Conservation (phyloP, 2,329 filamentous ascomycete genomes). For the Penicillium frequentans region DNA sequence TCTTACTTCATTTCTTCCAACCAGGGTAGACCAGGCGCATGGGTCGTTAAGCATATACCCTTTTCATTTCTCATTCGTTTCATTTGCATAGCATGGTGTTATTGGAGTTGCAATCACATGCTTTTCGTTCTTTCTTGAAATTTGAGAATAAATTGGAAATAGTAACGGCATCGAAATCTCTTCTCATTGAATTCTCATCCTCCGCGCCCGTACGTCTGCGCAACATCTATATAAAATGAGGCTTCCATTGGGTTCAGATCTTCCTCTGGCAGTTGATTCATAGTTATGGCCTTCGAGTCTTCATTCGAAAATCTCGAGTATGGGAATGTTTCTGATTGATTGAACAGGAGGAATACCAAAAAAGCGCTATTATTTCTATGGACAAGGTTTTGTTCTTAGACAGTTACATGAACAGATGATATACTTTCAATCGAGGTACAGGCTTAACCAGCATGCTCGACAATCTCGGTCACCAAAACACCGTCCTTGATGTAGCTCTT, state of each 20-base stretch:
- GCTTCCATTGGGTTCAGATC: background rate
- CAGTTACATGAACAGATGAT: background rate
- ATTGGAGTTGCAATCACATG: background rate
- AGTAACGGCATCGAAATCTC: background rate
- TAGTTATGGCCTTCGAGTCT: background rate
- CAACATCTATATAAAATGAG: background rate
- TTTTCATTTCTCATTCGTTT: background rate
- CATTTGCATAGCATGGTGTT: background rate
- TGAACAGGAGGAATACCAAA: background rate
- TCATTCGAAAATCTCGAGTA: background rate
- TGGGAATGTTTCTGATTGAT: background rate
- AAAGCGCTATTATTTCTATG: constrained; percentile 4
- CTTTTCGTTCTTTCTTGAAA: background rate
- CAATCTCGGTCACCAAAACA: constrained; percentile 85
- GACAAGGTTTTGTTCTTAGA: background rate
- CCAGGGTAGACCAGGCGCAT: constrained; percentile 4
- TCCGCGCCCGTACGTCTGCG: background rate
- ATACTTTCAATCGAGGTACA: background rate
- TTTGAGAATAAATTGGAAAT: background rate
- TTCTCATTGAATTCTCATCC: background rate
- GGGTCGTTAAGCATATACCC: constrained; percentile 9
- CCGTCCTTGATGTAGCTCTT: constrained; percentile 76
- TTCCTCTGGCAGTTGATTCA: background rate
- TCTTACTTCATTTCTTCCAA: background rate
- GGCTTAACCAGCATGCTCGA: constrained; percentile 79